These are phyloP conservation scores for Lodderomyces jiufengensis DNA, from an alignment of 1,139 yeast species.

Conservation along the genomic window DNA sequence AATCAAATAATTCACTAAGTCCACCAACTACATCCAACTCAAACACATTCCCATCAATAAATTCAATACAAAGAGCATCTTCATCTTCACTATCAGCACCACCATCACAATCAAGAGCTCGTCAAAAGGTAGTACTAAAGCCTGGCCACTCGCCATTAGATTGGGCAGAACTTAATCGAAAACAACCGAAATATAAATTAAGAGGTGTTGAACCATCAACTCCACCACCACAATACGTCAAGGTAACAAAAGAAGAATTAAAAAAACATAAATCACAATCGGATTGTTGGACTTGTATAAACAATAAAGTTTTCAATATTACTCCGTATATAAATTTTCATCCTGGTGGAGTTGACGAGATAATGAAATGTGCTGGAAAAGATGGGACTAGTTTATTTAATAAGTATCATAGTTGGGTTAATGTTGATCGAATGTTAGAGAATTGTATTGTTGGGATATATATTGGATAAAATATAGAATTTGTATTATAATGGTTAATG, in stretches of 20 bases:
- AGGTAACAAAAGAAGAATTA: constrained; percentile 59
- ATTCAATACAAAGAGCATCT: constrained; percentile 39
- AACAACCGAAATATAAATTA: constrained; percentile 26
- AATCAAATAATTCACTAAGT: neutral
- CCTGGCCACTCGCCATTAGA: constrained; percentile 88
- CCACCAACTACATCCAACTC: constrained; percentile 2
- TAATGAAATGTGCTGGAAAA: constrained; percentile 76
- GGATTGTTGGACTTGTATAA: constrained; percentile 85
- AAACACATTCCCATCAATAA: constrained; percentile 34
- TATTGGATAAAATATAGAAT: constrained; percentile 3
- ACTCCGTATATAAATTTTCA: constrained; percentile 82
- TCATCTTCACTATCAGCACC: constrained; percentile 6
- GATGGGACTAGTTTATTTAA: constrained; percentile 82
- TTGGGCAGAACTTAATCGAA: constrained; percentile 64
- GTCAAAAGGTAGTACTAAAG: constrained; percentile 57
- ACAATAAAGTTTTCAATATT: constrained; percentile 79
- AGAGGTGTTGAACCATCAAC: constrained; percentile 40
- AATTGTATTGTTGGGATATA: constrained; percentile 71
- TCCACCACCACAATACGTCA: constrained; percentile 44
- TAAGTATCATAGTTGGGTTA: constrained; percentile 87
- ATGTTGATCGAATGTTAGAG: constrained; percentile 75
- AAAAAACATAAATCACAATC: constrained; percentile 51
- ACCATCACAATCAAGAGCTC: constrained; percentile 16
- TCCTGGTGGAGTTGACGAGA: constrained; percentile 86
- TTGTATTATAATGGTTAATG: neutral